phyloP scores from a whole-genome alignment of 1,139 yeast genomes.

The Candida gigantensis region DNA sequence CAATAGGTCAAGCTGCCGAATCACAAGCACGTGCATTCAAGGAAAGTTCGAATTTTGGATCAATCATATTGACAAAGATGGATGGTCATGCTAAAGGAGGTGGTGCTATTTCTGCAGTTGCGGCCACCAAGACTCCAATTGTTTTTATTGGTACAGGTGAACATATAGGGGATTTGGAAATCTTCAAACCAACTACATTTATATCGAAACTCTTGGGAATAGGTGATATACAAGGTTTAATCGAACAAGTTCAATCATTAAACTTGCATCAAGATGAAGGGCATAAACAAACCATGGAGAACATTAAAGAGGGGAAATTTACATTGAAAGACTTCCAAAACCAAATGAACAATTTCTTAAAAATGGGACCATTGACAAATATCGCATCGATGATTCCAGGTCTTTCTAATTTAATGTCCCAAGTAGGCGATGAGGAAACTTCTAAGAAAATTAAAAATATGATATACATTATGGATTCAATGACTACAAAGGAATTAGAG shows the following conservation, averaged over 20 bases:
- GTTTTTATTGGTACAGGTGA: slow-evolving; percentile 98
- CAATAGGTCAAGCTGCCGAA: slow-evolving; percentile 98
- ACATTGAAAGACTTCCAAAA: slow-evolving; percentile 90
- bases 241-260: slow-evolving; percentile 89
- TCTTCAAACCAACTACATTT: slow-evolving; percentile 86
- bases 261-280: slow-evolving; percentile 68
- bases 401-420: slow-evolving; percentile 80
- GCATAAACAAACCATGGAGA: slow-evolving; percentile 88
- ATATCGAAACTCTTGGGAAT: slow-evolving; percentile 89
- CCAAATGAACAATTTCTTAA: slow-evolving; percentile 92
- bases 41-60: slow-evolving; percentile 90
- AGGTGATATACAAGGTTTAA: slow-evolving; percentile 91
- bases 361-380: slow-evolving; percentile 94
- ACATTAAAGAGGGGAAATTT: slow-evolving; percentile 92
- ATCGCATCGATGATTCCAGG: slow-evolving; percentile 97
- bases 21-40: slow-evolving; percentile 92
- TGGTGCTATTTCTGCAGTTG: slow-evolving; percentile 98
- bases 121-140: slow-evolving; percentile 95
- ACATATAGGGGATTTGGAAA: slow-evolving; percentile 90
- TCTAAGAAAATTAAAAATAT: slow-evolving; percentile 78
- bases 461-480: slow-evolving; percentile 93
- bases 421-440: slow-evolving; percentile 90
- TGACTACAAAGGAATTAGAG: slow-evolving; percentile 90
- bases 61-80: slow-evolving; percentile 93
- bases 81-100: slow-evolving; percentile 99